phyloP scores from a whole-genome alignment of 2,329 filamentous ascomycete species.

The Calycina marina region DNA sequence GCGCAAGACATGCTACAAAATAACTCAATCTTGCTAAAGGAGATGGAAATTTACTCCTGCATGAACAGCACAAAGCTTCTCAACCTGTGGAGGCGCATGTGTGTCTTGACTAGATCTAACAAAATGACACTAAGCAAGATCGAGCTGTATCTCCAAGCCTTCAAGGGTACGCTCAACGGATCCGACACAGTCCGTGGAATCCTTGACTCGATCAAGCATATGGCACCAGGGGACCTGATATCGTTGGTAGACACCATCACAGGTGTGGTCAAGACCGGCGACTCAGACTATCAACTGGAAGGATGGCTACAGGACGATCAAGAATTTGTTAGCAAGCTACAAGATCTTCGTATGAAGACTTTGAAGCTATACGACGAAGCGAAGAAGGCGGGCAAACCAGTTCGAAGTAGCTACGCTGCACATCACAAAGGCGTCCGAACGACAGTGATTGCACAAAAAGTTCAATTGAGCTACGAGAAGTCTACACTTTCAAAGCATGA shows the following conservation, averaged over 20 bases:
- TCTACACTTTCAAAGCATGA: conserved; percentile 57
- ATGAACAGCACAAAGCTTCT: conserved; percentile 26
- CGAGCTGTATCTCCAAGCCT: conserved; percentile 44
- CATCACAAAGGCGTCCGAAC: conserved; percentile 57
- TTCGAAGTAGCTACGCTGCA: conserved; percentile 64
- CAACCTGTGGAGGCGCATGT: conserved; percentile 33
- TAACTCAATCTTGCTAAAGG: conserved; percentile 36
- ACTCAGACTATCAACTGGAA: conserved; percentile 12
- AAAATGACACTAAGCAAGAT: conserved; percentile 18
- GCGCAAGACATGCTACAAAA: conserved; percentile 44
- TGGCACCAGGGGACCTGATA: conserved; percentile 35
- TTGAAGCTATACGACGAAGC: conserved; percentile 31
- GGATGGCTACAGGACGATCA: conserved; percentile 19
- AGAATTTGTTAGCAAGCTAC: conserved; percentile 11
- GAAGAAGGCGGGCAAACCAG: conserved; percentile 29
- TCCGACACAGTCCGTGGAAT: conserved; percentile 34
- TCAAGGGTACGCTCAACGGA: conserved; percentile 37
- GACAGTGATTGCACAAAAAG: conserved; percentile 68
- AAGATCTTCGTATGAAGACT: conserved; percentile 29
- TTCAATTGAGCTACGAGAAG: conserved; percentile 64
- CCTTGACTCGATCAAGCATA: conserved; percentile 38
- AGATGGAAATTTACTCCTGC: conserved; percentile 24
- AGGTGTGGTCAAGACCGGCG: conserved; percentile 12
- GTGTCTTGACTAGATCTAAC: conserved; percentile 26
- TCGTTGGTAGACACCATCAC: conserved; percentile 30